These are phyloP conservation scores for Huiozyma naganishii DNA, from an alignment of 805 yeast species.

Conservation along the genomic window DNA sequence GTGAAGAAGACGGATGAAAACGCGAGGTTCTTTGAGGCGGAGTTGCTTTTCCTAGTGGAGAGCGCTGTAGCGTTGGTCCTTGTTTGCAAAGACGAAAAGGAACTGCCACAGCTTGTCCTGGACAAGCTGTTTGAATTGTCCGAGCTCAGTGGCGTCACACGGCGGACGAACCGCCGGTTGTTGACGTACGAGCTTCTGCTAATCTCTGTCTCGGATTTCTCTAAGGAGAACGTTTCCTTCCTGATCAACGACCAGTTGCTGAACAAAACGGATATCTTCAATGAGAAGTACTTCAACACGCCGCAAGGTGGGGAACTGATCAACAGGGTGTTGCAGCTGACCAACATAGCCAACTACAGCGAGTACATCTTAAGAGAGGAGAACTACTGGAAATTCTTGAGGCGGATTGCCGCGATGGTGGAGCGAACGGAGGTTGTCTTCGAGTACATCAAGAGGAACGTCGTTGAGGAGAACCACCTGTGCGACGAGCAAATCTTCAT, in stretches of 20 bases:
- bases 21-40: slow-evolving; percentile 35
- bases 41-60: slow-evolving; percentile 40
- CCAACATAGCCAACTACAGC: slow-evolving; percentile 17
- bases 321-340: slow-evolving; percentile 30
- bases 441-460: slow-evolving; percentile 35
- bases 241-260: slow-evolving; percentile 23
- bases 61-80: slow-evolving; percentile 22
- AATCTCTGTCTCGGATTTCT: slow-evolving; percentile 18
- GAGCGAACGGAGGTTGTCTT: slow-evolving; percentile 36
- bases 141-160: slow-evolving; percentile 12
- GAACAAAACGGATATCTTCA: slow-evolving; percentile 25
- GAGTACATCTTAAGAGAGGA: slow-evolving; percentile 38
- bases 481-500: slow-evolving; percentile 45
- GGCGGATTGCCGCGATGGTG: slow-evolving; percentile 37
- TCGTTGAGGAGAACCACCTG: slow-evolving; percentile 24
- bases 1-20: slow-evolving; percentile 21
- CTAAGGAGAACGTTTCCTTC: slow-evolving; percentile 12
- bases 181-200: slow-evolving; percentile 30
- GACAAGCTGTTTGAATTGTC: slow-evolving; percentile 12
- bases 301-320: slow-evolving; percentile 39
- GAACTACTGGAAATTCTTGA: slow-evolving; percentile 44
- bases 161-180: slow-evolving; percentile 24
- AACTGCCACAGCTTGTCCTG: slow-evolving; percentile 14
- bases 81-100: slow-evolving; percentile 26
- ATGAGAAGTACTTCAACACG: slow-evolving; percentile 26